A percentile compares a stretch with the other conserved stretches of the same genome.
Evolutionary conservation across 1,284 basidiomycete species (phyloP).

Genomic region (Tausonia pullulans): DNA sequence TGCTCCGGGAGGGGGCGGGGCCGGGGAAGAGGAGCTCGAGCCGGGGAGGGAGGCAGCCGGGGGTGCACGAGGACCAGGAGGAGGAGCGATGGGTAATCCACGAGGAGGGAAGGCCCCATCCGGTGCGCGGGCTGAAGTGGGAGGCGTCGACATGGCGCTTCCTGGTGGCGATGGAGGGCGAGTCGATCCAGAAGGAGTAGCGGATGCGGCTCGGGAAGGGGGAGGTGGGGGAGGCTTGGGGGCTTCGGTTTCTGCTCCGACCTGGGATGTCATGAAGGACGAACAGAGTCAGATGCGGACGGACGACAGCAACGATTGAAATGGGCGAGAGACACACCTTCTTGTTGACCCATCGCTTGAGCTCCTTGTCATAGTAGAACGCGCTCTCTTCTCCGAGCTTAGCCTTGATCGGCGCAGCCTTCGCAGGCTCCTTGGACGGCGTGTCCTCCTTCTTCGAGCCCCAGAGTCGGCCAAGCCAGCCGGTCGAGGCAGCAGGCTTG

Average conservation of each 20-base stretch:
- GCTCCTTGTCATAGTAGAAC: conserved; percentile 89
- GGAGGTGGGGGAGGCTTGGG: conserved; percentile 49
- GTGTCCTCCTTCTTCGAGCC: conserved; percentile 46
- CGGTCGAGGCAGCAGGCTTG: conserved; percentile 28
- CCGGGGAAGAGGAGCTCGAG: not conserved
- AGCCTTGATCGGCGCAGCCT: conserved; percentile 64
- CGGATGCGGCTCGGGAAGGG: conserved; percentile 64
- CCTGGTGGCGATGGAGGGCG: conserved; percentile 50
- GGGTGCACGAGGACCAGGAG: conserved; percentile 10
- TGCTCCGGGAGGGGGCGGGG: conserved; percentile 44
- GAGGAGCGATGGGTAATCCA: conserved; percentile 18
- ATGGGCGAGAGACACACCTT: conserved; percentile 43
- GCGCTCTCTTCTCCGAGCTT: conserved; percentile 84
- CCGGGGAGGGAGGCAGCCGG: conserved; percentile 5
- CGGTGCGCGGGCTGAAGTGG: conserved; percentile 13
- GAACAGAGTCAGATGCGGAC: conserved; percentile 16
- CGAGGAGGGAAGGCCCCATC: not conserved
- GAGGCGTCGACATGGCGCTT: conserved; percentile 42
- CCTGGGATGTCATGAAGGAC: conserved; percentile 34
- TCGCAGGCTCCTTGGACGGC: conserved; percentile 27
- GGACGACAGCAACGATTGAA: not conserved
- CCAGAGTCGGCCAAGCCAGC: conserved; percentile 72
- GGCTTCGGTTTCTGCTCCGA: conserved; percentile 42
- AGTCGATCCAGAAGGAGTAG: conserved; percentile 51
- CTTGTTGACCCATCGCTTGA: conserved; percentile 94